A percentile compares a stretch with the other conserved stretches of the same genome.
These are phyloP conservation scores for Bipolaris zeicola DNA, from an alignment of 2,329 filamentous ascomycete genomes.

Conservation along the genomic window DNA sequence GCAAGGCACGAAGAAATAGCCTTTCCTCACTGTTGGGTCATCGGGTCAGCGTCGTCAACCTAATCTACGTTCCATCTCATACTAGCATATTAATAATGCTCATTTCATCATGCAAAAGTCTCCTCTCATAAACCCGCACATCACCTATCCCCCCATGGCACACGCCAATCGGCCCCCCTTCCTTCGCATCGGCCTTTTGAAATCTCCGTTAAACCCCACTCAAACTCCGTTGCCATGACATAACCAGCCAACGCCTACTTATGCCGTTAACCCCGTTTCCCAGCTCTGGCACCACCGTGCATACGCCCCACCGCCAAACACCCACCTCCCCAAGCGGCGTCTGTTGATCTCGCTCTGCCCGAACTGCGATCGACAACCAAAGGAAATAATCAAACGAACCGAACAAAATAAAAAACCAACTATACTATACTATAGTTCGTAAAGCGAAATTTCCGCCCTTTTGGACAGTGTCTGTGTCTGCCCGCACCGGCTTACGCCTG, in stretches of 20 bases:
- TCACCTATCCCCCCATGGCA: too few relatives aligned
- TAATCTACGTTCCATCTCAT: background rate
- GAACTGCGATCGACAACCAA: background rate
- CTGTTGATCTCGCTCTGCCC: background rate
- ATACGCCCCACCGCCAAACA: background rate
- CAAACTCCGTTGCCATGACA: background rate
- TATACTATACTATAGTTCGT: too few relatives aligned
- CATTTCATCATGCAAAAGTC: too few relatives aligned
- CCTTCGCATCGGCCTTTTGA: background rate
- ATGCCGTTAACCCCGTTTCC: background rate
- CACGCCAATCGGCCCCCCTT: too few relatives aligned
- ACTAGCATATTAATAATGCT: too few relatives aligned
- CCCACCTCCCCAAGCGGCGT: background rate
- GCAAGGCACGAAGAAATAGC: background rate
- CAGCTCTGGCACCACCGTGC: background rate
- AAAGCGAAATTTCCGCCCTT: background rate
- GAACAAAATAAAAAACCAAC: background rate
- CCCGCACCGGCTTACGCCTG: too few relatives aligned
- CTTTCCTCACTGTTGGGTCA: background rate
- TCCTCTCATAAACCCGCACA: background rate
- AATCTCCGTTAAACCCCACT: background rate
- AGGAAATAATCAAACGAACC: background rate
- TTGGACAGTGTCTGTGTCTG: too few relatives aligned
- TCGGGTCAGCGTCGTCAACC: background rate
- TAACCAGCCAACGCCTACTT: background rate